Conservation (phyloP, 441 rosid species). For the Macaranga tanarius region DNA sequence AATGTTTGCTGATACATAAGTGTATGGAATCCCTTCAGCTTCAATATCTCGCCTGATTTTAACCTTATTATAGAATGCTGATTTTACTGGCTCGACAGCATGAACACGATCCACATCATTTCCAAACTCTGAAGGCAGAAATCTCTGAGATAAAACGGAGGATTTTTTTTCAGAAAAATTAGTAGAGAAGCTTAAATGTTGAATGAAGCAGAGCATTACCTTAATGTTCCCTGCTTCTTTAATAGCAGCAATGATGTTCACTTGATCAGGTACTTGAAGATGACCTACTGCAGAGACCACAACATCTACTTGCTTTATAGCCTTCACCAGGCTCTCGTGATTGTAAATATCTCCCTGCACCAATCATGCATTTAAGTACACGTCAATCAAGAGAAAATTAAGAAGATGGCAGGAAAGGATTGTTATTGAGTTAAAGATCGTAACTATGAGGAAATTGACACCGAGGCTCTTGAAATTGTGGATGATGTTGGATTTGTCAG, state of each 20-base stretch:
- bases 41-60: slow-evolving; percentile 43
- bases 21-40: slow-evolving; percentile 47
- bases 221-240: slow-evolving; percentile 53
- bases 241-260: slow-evolving; percentile 44
- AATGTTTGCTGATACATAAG: slow-evolving; percentile 18
- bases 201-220: slow-evolving; percentile 17
- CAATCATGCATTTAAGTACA: no score
- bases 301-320: slow-evolving; percentile 43
- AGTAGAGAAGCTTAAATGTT: no score
- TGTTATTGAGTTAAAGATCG: no score
- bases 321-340: slow-evolving; percentile 38
- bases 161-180: neutral
- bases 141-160: slow-evolving; percentile 30
- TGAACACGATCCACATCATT: slow-evolving; percentile 49
- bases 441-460: slow-evolving; percentile 31
- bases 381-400: no score
- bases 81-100: slow-evolving; percentile 52
- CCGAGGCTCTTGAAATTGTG: slow-evolving; percentile 34
- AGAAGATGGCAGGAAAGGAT: no score
- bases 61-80: slow-evolving; percentile 35
- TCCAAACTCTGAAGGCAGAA: slow-evolving; percentile 61
- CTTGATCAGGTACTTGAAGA: slow-evolving; percentile 28
- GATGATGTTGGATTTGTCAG: slow-evolving; percentile 28
- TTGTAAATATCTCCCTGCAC: slow-evolving; percentile 42
- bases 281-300: slow-evolving; percentile 42